Evolutionary conservation across 208 protist species (phyloP), one percentile per base, ranked within the genome.

Genomic region (Leishmania aethiopica): DNA sequence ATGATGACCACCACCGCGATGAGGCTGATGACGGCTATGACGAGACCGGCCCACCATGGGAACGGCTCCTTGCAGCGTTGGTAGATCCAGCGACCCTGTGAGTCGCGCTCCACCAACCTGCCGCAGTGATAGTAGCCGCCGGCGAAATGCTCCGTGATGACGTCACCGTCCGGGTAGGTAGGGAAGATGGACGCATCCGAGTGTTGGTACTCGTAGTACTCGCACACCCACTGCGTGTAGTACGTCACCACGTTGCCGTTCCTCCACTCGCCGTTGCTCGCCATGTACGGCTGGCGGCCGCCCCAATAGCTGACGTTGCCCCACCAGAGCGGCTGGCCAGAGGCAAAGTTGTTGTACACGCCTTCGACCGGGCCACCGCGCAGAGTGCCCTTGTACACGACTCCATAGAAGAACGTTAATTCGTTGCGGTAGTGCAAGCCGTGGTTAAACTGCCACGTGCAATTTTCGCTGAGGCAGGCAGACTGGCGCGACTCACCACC

Each of bases 201-300:
- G 42, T 66, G n/a, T 7, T 89, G 78, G 82, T 89, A 93, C 64
- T 88, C 82, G 85, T 95, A 95, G 72, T 79, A 86, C 77, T 91
- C 90, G 73, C 92, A 95, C 35, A 95, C 81, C 84, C 87, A 95
- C 78, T 90, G 75, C 45, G 45, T 85, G 80, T 89, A 93, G 71
- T 60, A 69, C n/a, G 86, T 85, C 60, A 84, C 80, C 45, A 87
- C 81, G 35, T 88, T 78, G 7, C 75, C 84, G 82, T 95, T 95
- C 15, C 66, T 66, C 92, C 92, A 95, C 22, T 28, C 62, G 51
- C 88, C 88, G 40, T 69, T 69, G 17, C 6, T 35, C 45, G 32
- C 70, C 90, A 95, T 92, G 74, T 73, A 78, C 19, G 85, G 75
- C 79, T 90, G 83, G 55, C 90, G 90, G 40, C 73, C 71, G 11